Conservation (phyloP, 139 green algal species). For the Volvox africanus region DNA sequence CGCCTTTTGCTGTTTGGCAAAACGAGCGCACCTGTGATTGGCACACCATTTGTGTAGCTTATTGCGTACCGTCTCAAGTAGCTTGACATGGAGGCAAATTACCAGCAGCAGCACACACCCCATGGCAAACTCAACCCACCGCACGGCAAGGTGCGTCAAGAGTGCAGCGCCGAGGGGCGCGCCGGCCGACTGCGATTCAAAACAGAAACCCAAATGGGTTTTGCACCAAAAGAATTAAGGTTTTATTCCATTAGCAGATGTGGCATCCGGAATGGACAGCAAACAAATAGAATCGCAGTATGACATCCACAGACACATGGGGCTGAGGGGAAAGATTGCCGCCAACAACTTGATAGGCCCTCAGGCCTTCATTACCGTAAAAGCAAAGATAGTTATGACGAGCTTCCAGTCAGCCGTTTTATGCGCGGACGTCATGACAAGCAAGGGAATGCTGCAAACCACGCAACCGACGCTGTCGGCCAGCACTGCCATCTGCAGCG, state of each 20-base stretch:
- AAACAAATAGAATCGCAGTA: too few relatives aligned
- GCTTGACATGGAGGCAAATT: conserved; percentile 42
- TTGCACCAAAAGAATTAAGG: too few relatives aligned
- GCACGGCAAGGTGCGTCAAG: conserved; percentile 31
- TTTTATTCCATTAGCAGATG: too few relatives aligned
- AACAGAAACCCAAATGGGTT: too few relatives aligned
- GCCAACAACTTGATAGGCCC: too few relatives aligned
- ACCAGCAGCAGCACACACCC: conserved; percentile 48
- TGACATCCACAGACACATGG: too few relatives aligned
- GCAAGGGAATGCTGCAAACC: conserved; percentile 35
- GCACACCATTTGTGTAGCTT: background rate
- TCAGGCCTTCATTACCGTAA: conserved; percentile 15
- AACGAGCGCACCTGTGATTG: too few relatives aligned
- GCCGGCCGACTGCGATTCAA: conserved; percentile 8
- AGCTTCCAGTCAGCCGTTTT: conserved; percentile 50
- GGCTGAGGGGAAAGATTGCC: too few relatives aligned
- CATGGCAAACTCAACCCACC: conserved; percentile 47
- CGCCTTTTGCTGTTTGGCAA: too few relatives aligned
- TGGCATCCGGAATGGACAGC: too few relatives aligned
- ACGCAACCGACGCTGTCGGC: conserved; percentile 32
- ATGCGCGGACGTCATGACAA: conserved; percentile 25
- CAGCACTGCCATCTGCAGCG: conserved; percentile 47
- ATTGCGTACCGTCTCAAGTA: background rate
- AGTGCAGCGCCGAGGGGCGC: conserved; percentile 49
- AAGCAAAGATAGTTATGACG: background rate